A percentile compares a stretch with the other conserved stretches of the same genome.
Conservation (phyloP, 2,329 filamentous ascomycete species). For the Fusarium sp. region DNA sequence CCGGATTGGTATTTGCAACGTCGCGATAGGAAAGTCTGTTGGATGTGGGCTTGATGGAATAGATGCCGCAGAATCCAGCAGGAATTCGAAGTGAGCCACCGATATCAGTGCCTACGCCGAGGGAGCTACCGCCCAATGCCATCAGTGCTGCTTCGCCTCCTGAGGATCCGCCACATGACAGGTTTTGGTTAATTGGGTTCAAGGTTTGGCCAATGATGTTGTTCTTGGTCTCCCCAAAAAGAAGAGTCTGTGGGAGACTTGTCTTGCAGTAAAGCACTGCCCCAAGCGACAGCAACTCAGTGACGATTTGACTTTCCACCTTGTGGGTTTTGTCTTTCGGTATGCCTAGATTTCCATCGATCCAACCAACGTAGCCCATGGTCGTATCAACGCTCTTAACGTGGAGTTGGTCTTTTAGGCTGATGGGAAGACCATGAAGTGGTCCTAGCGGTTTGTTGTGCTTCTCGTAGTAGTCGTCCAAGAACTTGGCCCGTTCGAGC, state of each 20-base stretch:
- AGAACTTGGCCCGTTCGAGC: conserved; percentile 19
- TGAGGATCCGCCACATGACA: conserved; percentile 54
- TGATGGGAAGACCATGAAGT: conserved; percentile 44
- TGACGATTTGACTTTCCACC: conserved; percentile 41
- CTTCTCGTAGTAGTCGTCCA: conserved; percentile 27
- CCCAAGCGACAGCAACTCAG: conserved; percentile 37
- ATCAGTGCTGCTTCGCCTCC: conserved; percentile 55
- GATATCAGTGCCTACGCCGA: conserved; percentile 56
- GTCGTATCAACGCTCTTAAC: conserved; percentile 65
- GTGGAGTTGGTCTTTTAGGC: conserved; percentile 71
- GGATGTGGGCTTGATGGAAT: conserved; percentile 38
- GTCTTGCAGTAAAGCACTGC: conserved; percentile 48
- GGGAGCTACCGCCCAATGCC: conserved; percentile 50
- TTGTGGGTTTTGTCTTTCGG: not conserved
- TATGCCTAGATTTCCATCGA: conserved; percentile 25
- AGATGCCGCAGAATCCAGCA: conserved; percentile 47
- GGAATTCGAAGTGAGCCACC: conserved; percentile 53
- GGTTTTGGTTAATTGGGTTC: conserved; percentile 53
- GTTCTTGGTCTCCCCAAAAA: conserved; percentile 51
- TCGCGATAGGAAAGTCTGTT: conserved; percentile 38
- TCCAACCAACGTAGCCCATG: conserved; percentile 56
- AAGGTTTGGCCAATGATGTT: conserved; percentile 53
- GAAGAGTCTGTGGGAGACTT: conserved; percentile 42
- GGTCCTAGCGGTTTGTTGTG: conserved; percentile 32
- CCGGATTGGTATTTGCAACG: conserved; percentile 54